Evolutionary conservation across 331 rosid species (phyloP).

Genomic region (Pyracantha coccinea): DNA sequence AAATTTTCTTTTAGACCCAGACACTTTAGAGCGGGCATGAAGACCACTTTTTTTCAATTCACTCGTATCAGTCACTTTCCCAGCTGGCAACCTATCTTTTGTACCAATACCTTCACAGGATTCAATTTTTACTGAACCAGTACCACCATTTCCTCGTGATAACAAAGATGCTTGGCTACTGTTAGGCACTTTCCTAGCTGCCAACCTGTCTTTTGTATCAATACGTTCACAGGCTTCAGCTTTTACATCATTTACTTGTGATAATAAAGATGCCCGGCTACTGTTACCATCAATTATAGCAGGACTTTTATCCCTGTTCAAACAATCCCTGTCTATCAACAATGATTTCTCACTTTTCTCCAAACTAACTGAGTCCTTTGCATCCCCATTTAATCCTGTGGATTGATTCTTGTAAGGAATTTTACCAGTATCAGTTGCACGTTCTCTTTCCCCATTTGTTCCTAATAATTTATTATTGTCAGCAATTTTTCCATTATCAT

Average conservation of each 20-base stretch:
- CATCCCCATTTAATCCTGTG: constrained; percentile 30
- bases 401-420: background rate
- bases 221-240: constrained; percentile 21
- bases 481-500: constrained; percentile 50
- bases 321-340: constrained; percentile 33
- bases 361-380: constrained; percentile 30
- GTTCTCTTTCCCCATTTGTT: constrained; percentile 13
- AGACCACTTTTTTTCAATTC: constrained; percentile 39
- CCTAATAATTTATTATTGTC: constrained; percentile 26
- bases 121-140: constrained; percentile 31
- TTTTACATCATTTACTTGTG: constrained; percentile 40
- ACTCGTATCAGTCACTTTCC: constrained; percentile 22
- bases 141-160: constrained; percentile 32
- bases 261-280: constrained; percentile 18
- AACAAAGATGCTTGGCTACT: constrained; percentile 17
- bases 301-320: constrained; percentile 23
- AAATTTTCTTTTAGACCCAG: constrained; percentile 54
- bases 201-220: constrained; percentile 25
- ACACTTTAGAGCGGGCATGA: constrained; percentile 14
- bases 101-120: constrained; percentile 20
- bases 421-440: background rate
- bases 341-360: constrained; percentile 46
- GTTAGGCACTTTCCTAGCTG: constrained; percentile 14
- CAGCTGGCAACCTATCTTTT: constrained; percentile 19
- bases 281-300: constrained; percentile 19